Base-by-base conservation (phyloP, 2,329 filamentous ascomycete genomes). In the Monosporascus sp. region DNA sequence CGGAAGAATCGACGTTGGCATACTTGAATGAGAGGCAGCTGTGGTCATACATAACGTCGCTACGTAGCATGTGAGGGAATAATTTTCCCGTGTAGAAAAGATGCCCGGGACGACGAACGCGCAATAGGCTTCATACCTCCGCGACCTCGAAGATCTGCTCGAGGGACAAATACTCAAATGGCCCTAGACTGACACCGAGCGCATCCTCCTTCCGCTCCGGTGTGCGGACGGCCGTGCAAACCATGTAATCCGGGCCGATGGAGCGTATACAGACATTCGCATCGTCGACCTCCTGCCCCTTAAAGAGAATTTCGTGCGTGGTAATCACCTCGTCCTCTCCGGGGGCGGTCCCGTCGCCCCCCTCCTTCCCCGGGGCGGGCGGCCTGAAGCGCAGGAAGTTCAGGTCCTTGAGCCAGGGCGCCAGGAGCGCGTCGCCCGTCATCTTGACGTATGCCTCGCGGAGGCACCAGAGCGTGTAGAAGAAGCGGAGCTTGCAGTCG, bases 361-460 rank as follows among this genome's bases (percentile, higher is more conserved):
- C 43, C 17, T 35, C 61, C 15, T 44, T 46, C 24, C 64, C 66
- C 8, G 69, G 67, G 50, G 52, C 56, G 3, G 85, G 84, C 48
- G 84, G 79, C 49, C 75, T 72, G 50, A 89, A 87, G 48, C 76
- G 72, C 53, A 76, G 73, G 64, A 93, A 89, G 62, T 91, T 85
- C 8, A 92, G 72, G 48, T 87, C 80, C 49, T 73, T 74, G 48
- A 93, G 75, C 89, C 89, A 93, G 4, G 76, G 75, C 0, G 89
- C 89, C 8, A 91, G 74, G 53, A 93, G 75, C 0, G 87, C 89
- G 62, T 92, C 87, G 25, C 89, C 89, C 31, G 87, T 88, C 73
- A 93, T 84, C 79, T 92, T 93, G 69, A 92, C 84, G 66, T 89
- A 92, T 1, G 88, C 85, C 72, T 93, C 89, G 61, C 89, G 84